Evolutionary conservation across 2,329 filamentous ascomycete species (phyloP).

Genomic region (Alternaria brassicae): DNA sequence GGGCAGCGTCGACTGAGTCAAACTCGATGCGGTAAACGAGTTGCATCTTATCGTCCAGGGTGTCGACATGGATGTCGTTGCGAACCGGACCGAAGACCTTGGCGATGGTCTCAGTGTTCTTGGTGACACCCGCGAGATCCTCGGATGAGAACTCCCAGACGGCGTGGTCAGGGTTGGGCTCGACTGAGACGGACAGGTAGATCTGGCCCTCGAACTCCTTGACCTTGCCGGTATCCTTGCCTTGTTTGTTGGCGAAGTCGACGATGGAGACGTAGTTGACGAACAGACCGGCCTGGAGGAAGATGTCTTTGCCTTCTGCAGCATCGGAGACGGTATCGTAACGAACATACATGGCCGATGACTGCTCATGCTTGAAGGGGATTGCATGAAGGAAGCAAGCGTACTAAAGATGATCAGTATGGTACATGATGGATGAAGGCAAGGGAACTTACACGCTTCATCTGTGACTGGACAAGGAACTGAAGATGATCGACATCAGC

Average conservation of each 20-base stretch:
- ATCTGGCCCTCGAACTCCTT: conserved; percentile 47
- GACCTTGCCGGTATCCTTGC: conserved; percentile 31
- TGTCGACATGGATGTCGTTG: conserved; percentile 28
- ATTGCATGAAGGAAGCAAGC: conserved; percentile 32
- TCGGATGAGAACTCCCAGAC: conserved; percentile 21
- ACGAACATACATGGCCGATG: conserved; percentile 9
- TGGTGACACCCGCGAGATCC: conserved; percentile 24
- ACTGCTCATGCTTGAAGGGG: conserved; percentile 26
- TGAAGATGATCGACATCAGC: conserved; percentile 35
- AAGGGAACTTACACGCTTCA: conserved; percentile 38
- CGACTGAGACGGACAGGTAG: conserved; percentile 26
- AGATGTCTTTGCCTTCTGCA: conserved; percentile 33
- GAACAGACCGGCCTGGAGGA: conserved; percentile 30
- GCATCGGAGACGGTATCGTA: conserved; percentile 52
- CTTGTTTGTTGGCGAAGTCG: conserved; percentile 35
- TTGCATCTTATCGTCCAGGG: conserved; percentile 21
- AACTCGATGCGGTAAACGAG: conserved; percentile 44
- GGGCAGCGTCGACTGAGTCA: conserved; percentile 36
- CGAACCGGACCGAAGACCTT: conserved; percentile 28
- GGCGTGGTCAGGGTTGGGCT: conserved; percentile 20
- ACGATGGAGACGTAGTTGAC: conserved; percentile 31
- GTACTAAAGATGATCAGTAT: conserved; percentile 36
- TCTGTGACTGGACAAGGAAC: conserved; percentile 31
- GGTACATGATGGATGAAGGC: background rate
- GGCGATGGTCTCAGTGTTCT: conserved; percentile 22